A percentile compares a stretch with the other conserved stretches of the same genome.
Conservation (phyloP, 352 stramenopile species). For the Phytophthora fragariaefolia region DNA sequence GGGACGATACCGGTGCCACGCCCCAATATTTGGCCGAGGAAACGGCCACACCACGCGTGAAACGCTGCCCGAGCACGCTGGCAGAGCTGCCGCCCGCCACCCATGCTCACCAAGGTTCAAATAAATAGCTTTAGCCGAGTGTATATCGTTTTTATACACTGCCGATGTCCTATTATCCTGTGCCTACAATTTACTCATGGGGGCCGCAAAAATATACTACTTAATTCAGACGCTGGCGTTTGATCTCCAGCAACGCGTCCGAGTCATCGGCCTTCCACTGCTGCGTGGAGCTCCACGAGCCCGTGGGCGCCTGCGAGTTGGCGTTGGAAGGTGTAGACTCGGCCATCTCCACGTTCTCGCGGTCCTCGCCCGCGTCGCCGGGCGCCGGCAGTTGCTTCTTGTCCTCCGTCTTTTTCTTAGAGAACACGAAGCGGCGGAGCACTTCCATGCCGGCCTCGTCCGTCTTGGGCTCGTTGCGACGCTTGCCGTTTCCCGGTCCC, state of each 20-base stretch:
- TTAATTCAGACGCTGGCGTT: constrained; percentile 56
- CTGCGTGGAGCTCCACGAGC: constrained; percentile 45
- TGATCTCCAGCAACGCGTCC: constrained; percentile 49
- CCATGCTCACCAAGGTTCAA: constrained; percentile 6
- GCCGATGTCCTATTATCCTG: constrained; percentile 40
- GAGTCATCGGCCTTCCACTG: constrained; percentile 42
- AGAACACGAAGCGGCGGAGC: constrained; percentile 84
- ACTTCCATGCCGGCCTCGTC: constrained; percentile 86
- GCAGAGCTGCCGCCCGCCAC: background rate
- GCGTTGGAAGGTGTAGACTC: constrained; percentile 37
- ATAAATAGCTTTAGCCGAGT: constrained; percentile 39
- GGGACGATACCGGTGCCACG: constrained; percentile 2
- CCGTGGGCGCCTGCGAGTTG: constrained; percentile 34
- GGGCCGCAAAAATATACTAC: constrained; percentile 42
- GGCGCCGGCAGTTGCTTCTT: constrained; percentile 44
- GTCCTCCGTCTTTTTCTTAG: constrained; percentile 76
- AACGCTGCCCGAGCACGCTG: background rate
- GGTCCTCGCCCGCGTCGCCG: constrained; percentile 29
- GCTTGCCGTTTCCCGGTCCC: constrained; percentile 75
- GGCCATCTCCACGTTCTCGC: constrained; percentile 53
- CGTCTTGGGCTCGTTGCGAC: constrained; percentile 84
- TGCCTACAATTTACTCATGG: constrained; percentile 50
- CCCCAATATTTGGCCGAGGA: constrained; percentile 24
- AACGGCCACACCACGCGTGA: constrained; percentile 4
- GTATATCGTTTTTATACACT: constrained; percentile 43